Evolutionary conservation across 768 basidiomycete species (phyloP).

Genomic region (Russula vinacea): DNA sequence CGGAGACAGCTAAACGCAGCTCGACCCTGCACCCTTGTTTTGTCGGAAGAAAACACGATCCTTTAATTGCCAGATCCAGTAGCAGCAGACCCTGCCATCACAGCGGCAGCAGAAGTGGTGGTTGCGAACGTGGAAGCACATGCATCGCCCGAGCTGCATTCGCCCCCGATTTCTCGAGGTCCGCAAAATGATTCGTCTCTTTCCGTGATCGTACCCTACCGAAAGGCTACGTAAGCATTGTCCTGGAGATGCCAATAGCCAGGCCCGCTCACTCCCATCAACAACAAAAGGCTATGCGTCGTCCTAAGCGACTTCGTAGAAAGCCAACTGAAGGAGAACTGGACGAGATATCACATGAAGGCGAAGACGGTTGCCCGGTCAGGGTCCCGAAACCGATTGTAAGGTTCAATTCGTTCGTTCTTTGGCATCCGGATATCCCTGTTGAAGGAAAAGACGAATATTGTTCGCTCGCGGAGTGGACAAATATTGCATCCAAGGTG

Average conservation of each 20-base stretch:
- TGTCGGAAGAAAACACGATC: background rate
- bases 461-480: conserved; percentile 70
- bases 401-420: conserved; percentile 61
- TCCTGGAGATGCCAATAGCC: conserved; percentile 43
- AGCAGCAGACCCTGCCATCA: background rate
- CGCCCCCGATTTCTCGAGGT: no score
- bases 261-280: conserved; percentile 12
- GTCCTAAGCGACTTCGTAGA: conserved; percentile 32
- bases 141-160: background rate
- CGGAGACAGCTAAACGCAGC: background rate
- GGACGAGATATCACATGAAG: conserved; percentile 29
- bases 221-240: conserved; percentile 62
- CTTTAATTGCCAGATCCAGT: background rate
- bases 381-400: conserved; percentile 47
- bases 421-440: conserved; percentile 73
- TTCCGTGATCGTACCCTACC: conserved; percentile 77
- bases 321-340: conserved; percentile 35
- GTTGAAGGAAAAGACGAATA: conserved; percentile 72
- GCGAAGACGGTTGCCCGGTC: conserved; percentile 32
- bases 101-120: background rate
- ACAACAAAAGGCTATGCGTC: conserved; percentile 34
- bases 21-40: background rate
- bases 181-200: conserved; percentile 46
- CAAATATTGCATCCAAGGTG: conserved; percentile 59
- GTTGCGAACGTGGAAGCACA: background rate